Conservation (phyloP, 2,329 filamentous ascomycete species). For the Exophiala lecanii-corni region DNA sequence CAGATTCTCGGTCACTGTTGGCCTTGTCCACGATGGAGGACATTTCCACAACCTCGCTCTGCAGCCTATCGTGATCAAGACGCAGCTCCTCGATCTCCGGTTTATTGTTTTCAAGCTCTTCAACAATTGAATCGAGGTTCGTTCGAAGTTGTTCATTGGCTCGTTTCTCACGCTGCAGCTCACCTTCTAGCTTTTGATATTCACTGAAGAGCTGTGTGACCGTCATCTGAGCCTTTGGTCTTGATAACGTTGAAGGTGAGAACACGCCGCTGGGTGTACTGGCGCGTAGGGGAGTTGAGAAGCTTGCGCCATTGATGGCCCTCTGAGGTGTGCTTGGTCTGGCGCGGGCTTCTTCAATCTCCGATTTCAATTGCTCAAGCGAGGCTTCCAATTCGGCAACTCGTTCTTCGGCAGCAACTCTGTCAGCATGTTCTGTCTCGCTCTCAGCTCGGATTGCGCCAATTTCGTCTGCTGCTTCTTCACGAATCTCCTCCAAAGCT, state of each 20-base stretch:
- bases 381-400: conserved; percentile 62
- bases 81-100: conserved; percentile 85
- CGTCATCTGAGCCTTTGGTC: conserved; percentile 58
- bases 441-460: conserved; percentile 50
- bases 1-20: conserved; percentile 71
- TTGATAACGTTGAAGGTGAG: conserved; percentile 43
- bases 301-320: conserved; percentile 45
- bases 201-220: conserved; percentile 62
- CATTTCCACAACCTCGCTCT: conserved; percentile 75
- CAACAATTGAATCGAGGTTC: conserved; percentile 79
- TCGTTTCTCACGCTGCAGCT: conserved; percentile 67
- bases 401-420: conserved; percentile 57
- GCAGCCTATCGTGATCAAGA: conserved; percentile 72
- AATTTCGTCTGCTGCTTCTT: conserved; percentile 58
- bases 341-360: conserved; percentile 41
- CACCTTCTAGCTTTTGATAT: conserved; percentile 60
- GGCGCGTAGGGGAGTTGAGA: conserved; percentile 47
- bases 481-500: conserved; percentile 54
- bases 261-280: conserved; percentile 47
- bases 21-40: conserved; percentile 79
- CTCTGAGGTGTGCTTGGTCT: conserved; percentile 52
- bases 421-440: conserved; percentile 56
- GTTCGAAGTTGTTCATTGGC: conserved; percentile 68
- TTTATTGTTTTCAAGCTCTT: conserved; percentile 75
- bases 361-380: conserved; percentile 56